phyloP scores from a whole-genome alignment of 164 flowering plant genomes.

The Litsea cubeba region DNA sequence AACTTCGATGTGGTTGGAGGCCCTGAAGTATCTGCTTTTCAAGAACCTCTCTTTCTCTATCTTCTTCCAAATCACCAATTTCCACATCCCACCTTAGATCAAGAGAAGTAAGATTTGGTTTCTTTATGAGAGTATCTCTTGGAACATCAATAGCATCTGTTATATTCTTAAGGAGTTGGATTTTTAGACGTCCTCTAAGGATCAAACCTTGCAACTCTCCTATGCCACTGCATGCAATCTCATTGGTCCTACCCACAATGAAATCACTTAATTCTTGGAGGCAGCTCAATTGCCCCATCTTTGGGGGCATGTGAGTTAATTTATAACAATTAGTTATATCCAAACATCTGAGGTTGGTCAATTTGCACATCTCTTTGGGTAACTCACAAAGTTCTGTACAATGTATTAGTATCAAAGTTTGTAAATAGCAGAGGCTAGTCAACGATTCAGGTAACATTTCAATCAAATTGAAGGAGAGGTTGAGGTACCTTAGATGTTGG shows the following conservation, averaged over 20 bases:
- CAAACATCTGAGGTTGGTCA: slow-evolving; percentile 9
- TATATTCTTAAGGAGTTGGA: not conserved
- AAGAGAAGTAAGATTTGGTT: not conserved
- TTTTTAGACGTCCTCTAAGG: not conserved
- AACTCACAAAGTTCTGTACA: not conserved
- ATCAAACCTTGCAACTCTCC: not conserved
- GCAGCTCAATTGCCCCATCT: not conserved
- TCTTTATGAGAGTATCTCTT: not conserved
- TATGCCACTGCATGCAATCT: not conserved
- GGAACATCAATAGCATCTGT: no score
- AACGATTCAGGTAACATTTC: slow-evolving; percentile 10
- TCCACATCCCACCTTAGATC: not conserved
- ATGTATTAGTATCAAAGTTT: not conserved
- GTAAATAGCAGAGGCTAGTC: not conserved
- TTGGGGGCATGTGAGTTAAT: not conserved
- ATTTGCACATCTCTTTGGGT: slow-evolving; percentile 8
- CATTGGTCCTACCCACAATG: not conserved
- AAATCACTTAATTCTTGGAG: not conserved
- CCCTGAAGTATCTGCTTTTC: not conserved
- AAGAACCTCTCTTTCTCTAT: not conserved
- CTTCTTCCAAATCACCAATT: not conserved
- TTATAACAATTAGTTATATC: not conserved
- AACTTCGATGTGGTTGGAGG: slow-evolving; percentile 21
- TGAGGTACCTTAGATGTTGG: slow-evolving; percentile 12
- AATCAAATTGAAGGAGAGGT: slow-evolving; percentile 3